phyloP scores from a whole-genome alignment of 768 basidiomycete genomes.

The Lyophyllum semitale region DNA sequence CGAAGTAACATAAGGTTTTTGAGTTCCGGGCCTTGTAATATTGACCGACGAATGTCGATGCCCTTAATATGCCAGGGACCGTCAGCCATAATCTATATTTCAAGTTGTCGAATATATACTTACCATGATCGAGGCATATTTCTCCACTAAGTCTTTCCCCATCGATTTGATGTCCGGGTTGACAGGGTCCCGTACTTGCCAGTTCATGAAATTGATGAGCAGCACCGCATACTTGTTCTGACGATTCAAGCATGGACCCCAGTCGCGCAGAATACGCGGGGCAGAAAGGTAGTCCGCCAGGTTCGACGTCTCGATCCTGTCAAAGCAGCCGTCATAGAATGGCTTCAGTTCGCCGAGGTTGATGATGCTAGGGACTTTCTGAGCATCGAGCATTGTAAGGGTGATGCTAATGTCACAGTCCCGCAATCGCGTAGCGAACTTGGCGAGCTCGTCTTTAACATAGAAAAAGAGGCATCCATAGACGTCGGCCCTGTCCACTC shows the following conservation, averaged over 20 bases:
- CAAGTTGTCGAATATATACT: background rate
- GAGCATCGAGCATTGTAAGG: constrained; percentile 34
- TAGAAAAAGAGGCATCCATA: constrained; percentile 37
- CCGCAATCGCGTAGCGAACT: constrained; percentile 30
- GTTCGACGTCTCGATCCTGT: constrained; percentile 32
- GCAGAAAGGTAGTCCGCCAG: constrained; percentile 24
- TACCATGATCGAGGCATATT: constrained; percentile 20
- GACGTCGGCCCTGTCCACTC: constrained; percentile 27
- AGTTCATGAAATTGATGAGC: constrained; percentile 30
- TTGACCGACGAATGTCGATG: background rate
- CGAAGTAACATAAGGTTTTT: background rate
- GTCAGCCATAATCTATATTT: background rate
- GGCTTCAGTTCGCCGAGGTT: constrained; percentile 20
- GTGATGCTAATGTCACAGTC: constrained; percentile 28
- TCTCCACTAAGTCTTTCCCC: constrained; percentile 3
- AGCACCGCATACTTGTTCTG: constrained; percentile 26
- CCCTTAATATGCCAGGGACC: background rate
- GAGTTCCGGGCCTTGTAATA: too few relatives aligned
- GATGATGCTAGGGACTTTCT: constrained; percentile 29
- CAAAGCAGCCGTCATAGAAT: constrained; percentile 28
- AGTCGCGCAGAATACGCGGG: constrained; percentile 25
- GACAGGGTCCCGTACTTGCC: constrained; percentile 19
- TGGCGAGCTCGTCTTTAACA: constrained; percentile 29
- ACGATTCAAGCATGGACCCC: constrained; percentile 29
- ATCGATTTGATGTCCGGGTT: background rate